Conservation (phyloP, 116 monocot genomes). For the Posidonia oceanica region DNA sequence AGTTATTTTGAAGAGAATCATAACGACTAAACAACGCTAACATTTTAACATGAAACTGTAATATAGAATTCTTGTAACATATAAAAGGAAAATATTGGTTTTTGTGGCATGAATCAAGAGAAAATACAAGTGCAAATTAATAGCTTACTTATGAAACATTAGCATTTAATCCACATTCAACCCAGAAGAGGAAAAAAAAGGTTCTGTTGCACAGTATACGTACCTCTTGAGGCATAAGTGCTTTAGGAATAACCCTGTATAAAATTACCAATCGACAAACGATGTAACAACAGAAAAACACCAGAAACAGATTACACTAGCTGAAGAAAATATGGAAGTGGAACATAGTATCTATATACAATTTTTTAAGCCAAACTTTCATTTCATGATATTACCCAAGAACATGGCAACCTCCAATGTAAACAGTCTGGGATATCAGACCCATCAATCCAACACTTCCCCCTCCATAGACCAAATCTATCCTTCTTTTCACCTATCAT, state of each 20-base stretch:
- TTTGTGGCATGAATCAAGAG: background rate
- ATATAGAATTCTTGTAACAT: background rate
- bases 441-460: constrained; percentile 87
- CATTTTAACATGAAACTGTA: too few relatives aligned
- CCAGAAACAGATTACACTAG: background rate
- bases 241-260: constrained; percentile 77
- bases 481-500: constrained; percentile 40
- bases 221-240: constrained; percentile 85
- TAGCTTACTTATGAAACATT: background rate
- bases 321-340: too few relatives aligned
- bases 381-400: constrained; percentile 35
- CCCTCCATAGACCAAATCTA: constrained; percentile 88
- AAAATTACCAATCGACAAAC: background rate
- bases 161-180: background rate
- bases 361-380: too few relatives aligned
- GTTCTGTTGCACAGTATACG: background rate
- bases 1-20: too few relatives aligned
- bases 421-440: constrained; percentile 53
- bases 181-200: background rate
- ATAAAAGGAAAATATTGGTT: background rate
- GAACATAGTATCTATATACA: too few relatives aligned
- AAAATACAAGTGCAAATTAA: background rate
- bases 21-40: too few relatives aligned
- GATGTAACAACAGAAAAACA: background rate
- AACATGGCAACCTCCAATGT: constrained; percentile 67